A percentile compares a stretch with the other conserved stretches of the same genome.
Evolutionary conservation across 2,329 filamentous ascomycete genomes (phyloP).

Genomic region (Botrytis byssoidea): DNA sequence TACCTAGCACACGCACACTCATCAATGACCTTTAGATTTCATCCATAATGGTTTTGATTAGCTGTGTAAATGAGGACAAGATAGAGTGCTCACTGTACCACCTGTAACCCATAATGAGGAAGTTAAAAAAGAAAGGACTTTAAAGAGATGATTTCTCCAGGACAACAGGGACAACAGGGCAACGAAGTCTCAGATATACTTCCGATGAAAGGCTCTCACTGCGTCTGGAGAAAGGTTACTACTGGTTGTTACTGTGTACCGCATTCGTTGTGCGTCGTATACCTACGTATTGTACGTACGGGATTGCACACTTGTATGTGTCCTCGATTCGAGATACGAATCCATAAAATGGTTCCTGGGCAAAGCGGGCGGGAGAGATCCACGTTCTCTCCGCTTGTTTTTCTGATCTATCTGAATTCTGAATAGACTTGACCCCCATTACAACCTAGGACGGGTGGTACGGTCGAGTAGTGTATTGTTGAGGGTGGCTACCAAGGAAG

Average conservation of each 20-base stretch:
- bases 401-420: constrained; percentile 10
- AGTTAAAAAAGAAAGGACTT: neutral
- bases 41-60: neutral
- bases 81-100: constrained; percentile 16
- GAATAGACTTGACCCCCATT: neutral
- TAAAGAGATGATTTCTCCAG: neutral
- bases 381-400: constrained; percentile 11
- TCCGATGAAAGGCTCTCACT: constrained; percentile 5
- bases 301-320: neutral
- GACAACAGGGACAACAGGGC: neutral
- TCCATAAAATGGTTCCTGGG: neutral
- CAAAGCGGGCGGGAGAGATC: neutral
- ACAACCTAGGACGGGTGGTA: neutral
- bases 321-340: neutral
- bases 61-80: constrained; percentile 1
- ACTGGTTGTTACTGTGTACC: neutral
- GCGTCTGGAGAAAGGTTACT: neutral
- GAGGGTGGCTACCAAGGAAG: neutral
- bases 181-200: constrained; percentile 6
- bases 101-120: neutral
- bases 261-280: neutral
- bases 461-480: neutral
- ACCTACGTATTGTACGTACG: neutral
- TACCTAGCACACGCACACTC: neutral
- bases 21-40: neutral